Evolutionary conservation across 768 basidiomycete genomes (phyloP), one percentile per base, ranked within the genome.

Genomic region (Phanerochaete sordida): DNA sequence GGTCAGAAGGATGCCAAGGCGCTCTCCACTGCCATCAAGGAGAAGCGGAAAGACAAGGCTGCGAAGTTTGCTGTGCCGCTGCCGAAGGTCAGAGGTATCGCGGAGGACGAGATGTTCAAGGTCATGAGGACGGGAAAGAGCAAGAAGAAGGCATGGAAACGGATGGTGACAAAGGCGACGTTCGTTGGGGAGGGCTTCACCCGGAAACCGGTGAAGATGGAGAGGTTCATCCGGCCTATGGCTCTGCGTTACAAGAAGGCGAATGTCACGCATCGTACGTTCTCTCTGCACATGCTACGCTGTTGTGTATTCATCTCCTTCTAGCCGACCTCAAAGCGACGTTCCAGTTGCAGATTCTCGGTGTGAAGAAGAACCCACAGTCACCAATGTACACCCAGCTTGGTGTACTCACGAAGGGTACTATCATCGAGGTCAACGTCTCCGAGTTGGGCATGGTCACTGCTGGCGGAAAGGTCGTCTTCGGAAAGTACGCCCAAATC

Each of bases 71-170:
- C 95, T 19, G 97, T 99, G 1, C 97, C 97, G 4, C 72, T 99
- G 62, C 97, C 97, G 51, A 96, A 94, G 76, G 97, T 99, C 55
- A 80, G 96, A 60, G 97, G 97, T 21, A 98, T 99, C 66, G 95
- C 96, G 16, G 97, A 99, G 74, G 97, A 98, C 68, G 97, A 99
- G 81, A 97, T 95, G 91, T 99, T 99, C 82, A 98, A 95, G 80
- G 97, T 99, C 30, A 79, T 99, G 81, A 93, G 94, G 80, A 95
- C 96, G 0, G 97, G 97, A 57, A 98, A 98, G 79, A 90, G 84
- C 71, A 97, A 94, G 77, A 87, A 84, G 69, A 99, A 98, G 76
- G 83, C 91, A 19, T 99, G 97, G 97, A 99, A 99, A 78, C 86
- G 95, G 65, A 98, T 98, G 95, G 92, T 99, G 62, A 97, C 94